Evolutionary conservation across 352 stramenopile species (phyloP).

Genomic region (Achlya hypogyna): DNA sequence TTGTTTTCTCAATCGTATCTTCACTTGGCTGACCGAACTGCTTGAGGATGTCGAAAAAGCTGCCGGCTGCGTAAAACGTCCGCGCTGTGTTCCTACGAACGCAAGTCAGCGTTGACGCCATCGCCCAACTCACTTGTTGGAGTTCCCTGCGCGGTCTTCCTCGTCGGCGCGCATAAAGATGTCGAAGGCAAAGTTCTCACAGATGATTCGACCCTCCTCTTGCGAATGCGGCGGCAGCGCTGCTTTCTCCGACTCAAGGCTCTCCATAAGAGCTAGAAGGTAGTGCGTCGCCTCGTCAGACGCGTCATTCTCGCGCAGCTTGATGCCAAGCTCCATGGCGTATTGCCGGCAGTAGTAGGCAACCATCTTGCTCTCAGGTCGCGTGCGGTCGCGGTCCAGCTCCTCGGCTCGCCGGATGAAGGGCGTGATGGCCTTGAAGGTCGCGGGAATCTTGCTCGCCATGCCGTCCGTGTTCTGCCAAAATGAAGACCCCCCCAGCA

Average conservation of each 20-base stretch:
- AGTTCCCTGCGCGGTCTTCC: constrained; percentile 84
- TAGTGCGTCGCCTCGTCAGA: constrained; percentile 81
- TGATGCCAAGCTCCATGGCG: constrained; percentile 83
- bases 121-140: constrained; percentile 60
- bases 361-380: constrained; percentile 90
- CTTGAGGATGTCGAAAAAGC: constrained; percentile 94
- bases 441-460: constrained; percentile 76
- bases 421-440: constrained; percentile 90
- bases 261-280: constrained; percentile 83
- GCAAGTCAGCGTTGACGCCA: background rate
- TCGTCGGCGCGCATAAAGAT: constrained; percentile 93
- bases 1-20: constrained; percentile 79
- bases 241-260: constrained; percentile 87
- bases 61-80: constrained; percentile 94
- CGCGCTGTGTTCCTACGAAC: constrained; percentile 81
- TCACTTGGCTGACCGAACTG: constrained; percentile 89
- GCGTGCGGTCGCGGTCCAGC: constrained; percentile 85
- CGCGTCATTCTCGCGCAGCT: constrained; percentile 66
- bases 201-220: constrained; percentile 87
- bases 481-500: constrained; percentile 7
- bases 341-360: constrained; percentile 91
- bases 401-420: constrained; percentile 93
- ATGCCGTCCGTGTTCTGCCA: constrained; percentile 20
- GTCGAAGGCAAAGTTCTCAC: constrained; percentile 82
- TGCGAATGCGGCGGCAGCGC: constrained; percentile 85